phyloP scores from a whole-genome alignment of 2,329 filamentous ascomycete species.

The Claviceps capensis region DNA sequence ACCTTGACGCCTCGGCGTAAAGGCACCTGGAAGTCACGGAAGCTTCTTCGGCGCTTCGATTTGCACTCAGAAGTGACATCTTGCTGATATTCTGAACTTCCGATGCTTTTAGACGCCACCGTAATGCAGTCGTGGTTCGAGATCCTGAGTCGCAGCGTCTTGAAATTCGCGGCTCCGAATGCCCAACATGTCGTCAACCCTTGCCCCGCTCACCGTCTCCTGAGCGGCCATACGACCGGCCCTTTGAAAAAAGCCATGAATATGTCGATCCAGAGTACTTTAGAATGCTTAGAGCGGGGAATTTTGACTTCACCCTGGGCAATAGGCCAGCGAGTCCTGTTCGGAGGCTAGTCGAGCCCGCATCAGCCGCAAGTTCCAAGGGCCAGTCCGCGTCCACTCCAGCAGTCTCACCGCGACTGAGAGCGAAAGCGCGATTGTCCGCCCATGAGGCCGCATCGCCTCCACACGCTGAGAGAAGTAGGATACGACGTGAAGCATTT shows the following conservation, averaged over 20 bases:
- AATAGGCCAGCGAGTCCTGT: conserved; percentile 38
- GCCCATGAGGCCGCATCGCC: conserved; percentile 37
- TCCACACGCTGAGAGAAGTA: conserved; percentile 38
- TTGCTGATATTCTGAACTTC: not conserved
- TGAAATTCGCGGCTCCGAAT: conserved; percentile 66
- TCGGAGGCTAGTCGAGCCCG: conserved; percentile 36
- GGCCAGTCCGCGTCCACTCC: conserved; percentile 8
- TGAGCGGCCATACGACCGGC: conserved; percentile 35
- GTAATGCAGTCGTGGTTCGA: conserved; percentile 82
- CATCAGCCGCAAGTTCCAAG: conserved; percentile 15
- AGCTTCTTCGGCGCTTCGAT: not conserved
- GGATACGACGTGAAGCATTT: conserved; percentile 77
- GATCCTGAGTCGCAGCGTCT: conserved; percentile 76
- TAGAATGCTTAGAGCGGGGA: conserved; percentile 63
- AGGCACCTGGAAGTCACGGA: not conserved
- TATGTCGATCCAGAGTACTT: conserved; percentile 93
- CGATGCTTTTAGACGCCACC: conserved; percentile 55
- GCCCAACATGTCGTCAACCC: conserved; percentile 81
- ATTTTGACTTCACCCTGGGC: conserved; percentile 30
- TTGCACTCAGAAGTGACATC: too few relatives aligned
- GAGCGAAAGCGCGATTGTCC: conserved; percentile 32
- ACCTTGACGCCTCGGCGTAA: not conserved
- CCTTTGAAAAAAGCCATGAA: conserved; percentile 29
- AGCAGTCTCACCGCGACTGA: conserved; percentile 8
- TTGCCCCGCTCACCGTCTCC: conserved; percentile 33